Base-by-base conservation (phyloP, 1,139 yeast species). In the Spathaspora jeffriesii region DNA sequence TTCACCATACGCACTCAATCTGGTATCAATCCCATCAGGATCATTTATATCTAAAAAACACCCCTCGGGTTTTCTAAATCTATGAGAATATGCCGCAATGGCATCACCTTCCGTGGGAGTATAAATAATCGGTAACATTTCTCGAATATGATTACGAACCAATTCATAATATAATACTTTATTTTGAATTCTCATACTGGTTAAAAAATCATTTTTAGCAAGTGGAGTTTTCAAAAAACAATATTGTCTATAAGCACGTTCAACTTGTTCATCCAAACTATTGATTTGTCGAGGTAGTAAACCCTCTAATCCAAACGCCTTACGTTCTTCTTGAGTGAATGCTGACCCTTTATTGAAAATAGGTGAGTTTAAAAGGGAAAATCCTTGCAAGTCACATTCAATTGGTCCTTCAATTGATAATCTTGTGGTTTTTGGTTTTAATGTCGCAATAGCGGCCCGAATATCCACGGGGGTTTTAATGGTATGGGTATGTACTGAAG, bases 91-190 rank as follows among this genome's bases (percentile, higher is more conserved):
- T 37, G 88, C 84, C 44, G 95, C 95, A 64, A 92, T 93, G 43
- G 97, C 97, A 60, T 92, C 99, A 54, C 98, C 97, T 70, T 91
- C 97, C 23, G 99, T 92, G 43, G 99, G 99, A 2, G 99, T 92
- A 67, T 92, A 92, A 52, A 93, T 89, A 62, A 92, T 88, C 43
- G 96, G 93, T 53, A 93, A 83, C 78, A 92, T 81, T 68, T 93
- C 97, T 65, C 92, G 79, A 53, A 92, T 85, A 66, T 93, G 92
- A 64, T 89, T 82, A 67, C 90, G 81, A 49, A 91, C 90, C 63
- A 93, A 76, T 57, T 90, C 95, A 63, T 88, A 92, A 70, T 86
- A 93, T 50, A 93, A 77, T 27, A 90, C 96, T 67, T 91, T 90
- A 67, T 93, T 93, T 64, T 92, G 97, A 46, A 84, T 85, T 70